Evolutionary conservation across 768 basidiomycete species (phyloP), one percentile per base, ranked within the genome.

Genomic region (Termitomyces sp.): DNA sequence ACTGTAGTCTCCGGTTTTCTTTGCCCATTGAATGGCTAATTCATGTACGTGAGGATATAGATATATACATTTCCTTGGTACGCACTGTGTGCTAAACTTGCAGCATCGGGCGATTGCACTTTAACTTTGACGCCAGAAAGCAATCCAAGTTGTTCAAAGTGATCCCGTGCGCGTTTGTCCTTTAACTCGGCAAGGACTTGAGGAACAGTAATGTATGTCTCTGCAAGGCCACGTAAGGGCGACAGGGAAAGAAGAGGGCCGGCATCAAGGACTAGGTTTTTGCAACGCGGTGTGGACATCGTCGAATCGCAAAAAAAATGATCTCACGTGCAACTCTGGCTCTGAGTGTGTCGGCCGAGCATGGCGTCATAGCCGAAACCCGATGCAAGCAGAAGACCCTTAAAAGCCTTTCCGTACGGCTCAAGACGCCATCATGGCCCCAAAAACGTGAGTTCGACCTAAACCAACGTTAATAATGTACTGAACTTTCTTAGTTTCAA

Each of bases 1-100:
- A 42, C 91, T 77, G 68, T 94, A 95, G 72, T 99, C 97, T 68
- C 97, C 97, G 0, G 96, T 96, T 77, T 92, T 92, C 78, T 94
- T 96, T 4, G 97, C 92, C 72, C 86, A 87, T 59, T 89, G 87
- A 54, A 90, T 91, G 4, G 96, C 97, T 98, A 67, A 35, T 47
- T 49, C 17, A n/a, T 35, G 14, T 21, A 19, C 27, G 14, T 42
- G 32, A 53, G 56, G 27, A 17, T 31, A 32, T 14, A 25, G 31
- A 21, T n/a, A 50, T 34, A 25, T 38, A 43, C 12, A 34, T 19
- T 29, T n/a, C 50, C 25, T 35, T 27, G 27, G 45, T 29, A 67
- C 80, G 47, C 56, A 86, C 86, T 84, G 64, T 83, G 79, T 57
- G 82, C 71, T 68, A 97, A 65, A 29, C 92, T 86, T 2, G 80